Conservation (phyloP, 768 basidiomycete species). For the Leucocoprinus leucothites region DNA sequence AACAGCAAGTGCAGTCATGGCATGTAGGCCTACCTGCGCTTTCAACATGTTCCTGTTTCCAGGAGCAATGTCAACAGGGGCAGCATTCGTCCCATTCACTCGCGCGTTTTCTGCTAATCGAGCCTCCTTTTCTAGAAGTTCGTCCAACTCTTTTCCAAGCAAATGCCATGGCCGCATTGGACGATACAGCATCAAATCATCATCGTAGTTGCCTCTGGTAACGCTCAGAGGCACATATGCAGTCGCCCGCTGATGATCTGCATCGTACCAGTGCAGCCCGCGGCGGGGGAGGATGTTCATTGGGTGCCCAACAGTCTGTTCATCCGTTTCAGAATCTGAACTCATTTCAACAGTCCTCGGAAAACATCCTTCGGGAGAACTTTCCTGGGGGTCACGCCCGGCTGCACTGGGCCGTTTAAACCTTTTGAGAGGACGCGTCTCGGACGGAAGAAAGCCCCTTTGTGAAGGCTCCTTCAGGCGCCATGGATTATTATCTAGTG, state of each 20-base stretch:
- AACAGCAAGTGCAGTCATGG: constrained; percentile 6
- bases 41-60: background rate
- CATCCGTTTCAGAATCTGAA: background rate
- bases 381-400: no score
- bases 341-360: no score
- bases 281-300: background rate
- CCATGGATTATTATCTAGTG: background rate
- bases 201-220: constrained; percentile 1
- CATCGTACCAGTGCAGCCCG: constrained; percentile 9
- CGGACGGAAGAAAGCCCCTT: background rate
- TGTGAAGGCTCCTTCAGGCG: background rate
- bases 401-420: background rate
- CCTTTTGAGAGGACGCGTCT: background rate
- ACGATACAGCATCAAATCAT: constrained; percentile 5
- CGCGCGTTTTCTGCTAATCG: background rate
- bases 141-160: constrained; percentile 1
- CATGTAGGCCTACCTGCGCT: background rate
- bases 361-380: no score
- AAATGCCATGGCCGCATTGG: constrained; percentile 1
- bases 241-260: constrained; percentile 14
- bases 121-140: background rate
- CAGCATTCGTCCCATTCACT: background rate
- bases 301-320: background rate
- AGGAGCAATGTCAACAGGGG: background rate
- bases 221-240: constrained; percentile 12